phyloP scores from a whole-genome alignment of 371 early-diverging fungal species.

The Zychaea mexicana region DNA sequence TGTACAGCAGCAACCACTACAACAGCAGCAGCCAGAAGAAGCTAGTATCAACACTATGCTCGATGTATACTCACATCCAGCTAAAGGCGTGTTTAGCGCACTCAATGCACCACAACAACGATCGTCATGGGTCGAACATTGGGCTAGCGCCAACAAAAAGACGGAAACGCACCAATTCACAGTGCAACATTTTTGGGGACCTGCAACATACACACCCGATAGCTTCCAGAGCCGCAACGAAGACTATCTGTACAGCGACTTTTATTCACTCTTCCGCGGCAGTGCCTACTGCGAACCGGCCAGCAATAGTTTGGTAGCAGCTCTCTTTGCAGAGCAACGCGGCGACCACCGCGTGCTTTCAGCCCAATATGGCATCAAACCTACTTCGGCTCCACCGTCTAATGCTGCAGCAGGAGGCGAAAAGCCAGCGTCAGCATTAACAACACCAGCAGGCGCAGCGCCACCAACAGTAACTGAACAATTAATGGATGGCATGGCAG shows the following conservation, averaged over 20 bases:
- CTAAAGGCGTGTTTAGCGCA: conserved; percentile 55
- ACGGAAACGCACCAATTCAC: conserved; percentile 52
- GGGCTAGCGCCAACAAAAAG: conserved; percentile 38
- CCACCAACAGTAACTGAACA: conserved; percentile 52
- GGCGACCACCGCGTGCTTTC: conserved; percentile 28
- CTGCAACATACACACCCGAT: conserved; percentile 72
- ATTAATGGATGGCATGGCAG: conserved; percentile 52
- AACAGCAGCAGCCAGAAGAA: not conserved
- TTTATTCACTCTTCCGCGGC: conserved; percentile 74
- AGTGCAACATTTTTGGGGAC: conserved; percentile 79
- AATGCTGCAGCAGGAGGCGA: not conserved
- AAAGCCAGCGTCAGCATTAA: not conserved
- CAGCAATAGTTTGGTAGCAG: conserved; percentile 75
- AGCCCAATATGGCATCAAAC: conserved; percentile 50
- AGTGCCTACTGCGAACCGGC: conserved; percentile 50
- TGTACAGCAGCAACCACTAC: conserved; percentile 22
- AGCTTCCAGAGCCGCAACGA: conserved; percentile 72
- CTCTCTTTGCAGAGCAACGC: conserved; percentile 73
- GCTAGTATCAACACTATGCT: not conserved
- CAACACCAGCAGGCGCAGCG: conserved; percentile 4
- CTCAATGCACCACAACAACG: conserved; percentile 54
- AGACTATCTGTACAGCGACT: conserved; percentile 77
- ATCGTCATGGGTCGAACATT: conserved; percentile 29
- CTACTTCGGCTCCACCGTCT: conserved; percentile 27
- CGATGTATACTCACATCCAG: conserved; percentile 44